These are phyloP conservation scores for Brassica hybrid DNA, from an alignment of 441 rosid species.

Conservation along the genomic window DNA sequence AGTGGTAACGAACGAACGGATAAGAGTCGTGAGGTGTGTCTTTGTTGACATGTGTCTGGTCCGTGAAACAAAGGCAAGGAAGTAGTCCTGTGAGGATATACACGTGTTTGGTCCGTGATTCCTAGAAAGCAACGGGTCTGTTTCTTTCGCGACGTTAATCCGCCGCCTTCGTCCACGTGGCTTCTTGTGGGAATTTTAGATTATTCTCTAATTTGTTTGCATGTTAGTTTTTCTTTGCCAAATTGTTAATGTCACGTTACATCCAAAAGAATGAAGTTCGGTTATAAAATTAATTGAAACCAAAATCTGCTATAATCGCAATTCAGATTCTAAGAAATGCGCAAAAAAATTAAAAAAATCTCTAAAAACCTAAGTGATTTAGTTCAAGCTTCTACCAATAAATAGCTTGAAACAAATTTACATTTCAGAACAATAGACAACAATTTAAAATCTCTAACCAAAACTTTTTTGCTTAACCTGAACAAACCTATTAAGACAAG, in stretches of 20 bases:
- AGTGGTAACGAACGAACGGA: constrained; percentile 17
- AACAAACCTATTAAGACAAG: background rate
- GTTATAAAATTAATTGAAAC: background rate
- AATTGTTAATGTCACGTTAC: background rate
- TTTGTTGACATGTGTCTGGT: background rate
- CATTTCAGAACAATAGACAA: background rate
- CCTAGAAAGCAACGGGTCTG: constrained; percentile 24
- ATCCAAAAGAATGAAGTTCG: background rate
- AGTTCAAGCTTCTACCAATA: background rate
- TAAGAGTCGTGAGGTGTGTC: constrained; percentile 11
- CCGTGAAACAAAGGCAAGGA: constrained; percentile 3
- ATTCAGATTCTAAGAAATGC: background rate
- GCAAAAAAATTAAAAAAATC: background rate
- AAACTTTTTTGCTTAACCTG: background rate
- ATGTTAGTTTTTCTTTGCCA: background rate
- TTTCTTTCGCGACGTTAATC: constrained; percentile 22
- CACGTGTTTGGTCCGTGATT: constrained; percentile 23
- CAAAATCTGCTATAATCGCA: background rate
- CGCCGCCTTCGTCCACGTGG: constrained; percentile 35
- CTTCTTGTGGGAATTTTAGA: background rate
- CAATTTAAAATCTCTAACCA: background rate
- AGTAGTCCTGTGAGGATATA: constrained; percentile 5
- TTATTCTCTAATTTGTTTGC: background rate
- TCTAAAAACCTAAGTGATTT: background rate
- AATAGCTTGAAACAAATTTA: background rate